phyloP scores from a whole-genome alignment of 352 stramenopile species.

The Pythium guiyangense region DNA sequence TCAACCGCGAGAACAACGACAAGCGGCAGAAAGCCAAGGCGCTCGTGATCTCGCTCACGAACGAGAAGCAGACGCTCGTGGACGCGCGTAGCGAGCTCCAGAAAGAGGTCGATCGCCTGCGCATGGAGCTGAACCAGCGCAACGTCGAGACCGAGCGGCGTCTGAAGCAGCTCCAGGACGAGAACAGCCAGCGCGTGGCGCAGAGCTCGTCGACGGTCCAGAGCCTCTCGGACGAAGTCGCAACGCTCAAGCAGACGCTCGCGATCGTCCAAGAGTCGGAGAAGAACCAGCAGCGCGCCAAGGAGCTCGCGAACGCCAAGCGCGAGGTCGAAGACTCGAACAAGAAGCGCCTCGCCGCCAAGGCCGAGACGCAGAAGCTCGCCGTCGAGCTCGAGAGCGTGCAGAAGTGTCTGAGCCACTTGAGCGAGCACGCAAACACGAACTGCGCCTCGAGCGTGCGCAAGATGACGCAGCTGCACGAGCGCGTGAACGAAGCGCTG shows the following conservation, averaged over 20 bases:
- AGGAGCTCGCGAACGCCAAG: conserved; percentile 59
- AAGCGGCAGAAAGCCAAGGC: conserved; percentile 73
- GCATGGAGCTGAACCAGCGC: conserved; percentile 73
- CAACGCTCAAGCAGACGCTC: conserved; percentile 53
- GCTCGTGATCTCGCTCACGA: conserved; percentile 56
- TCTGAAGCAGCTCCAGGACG: conserved; percentile 53
- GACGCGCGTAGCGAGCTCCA: conserved; percentile 46
- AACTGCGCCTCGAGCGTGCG: conserved; percentile 54
- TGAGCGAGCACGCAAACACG: conserved; percentile 46
- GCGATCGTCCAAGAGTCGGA: conserved; percentile 61
- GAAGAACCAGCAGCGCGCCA: conserved; percentile 62
- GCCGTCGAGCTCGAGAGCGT: conserved; percentile 65
- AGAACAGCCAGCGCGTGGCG: conserved; percentile 43
- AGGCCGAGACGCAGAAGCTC: conserved; percentile 78
- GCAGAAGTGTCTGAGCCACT: conserved; percentile 55
- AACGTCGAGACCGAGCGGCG: conserved; percentile 70
- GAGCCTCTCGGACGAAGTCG: conserved; percentile 53
- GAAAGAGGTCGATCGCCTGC: conserved; percentile 63
- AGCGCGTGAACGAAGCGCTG: conserved; percentile 64
- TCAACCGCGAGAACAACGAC: conserved; percentile 52
- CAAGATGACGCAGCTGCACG: conserved; percentile 54
- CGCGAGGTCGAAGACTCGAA: conserved; percentile 75
- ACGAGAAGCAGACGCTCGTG: conserved; percentile 50
- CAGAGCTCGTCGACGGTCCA: conserved; percentile 40
- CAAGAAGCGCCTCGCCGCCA: conserved; percentile 75